phyloP scores from a whole-genome alignment of 2,329 filamentous ascomycete species.

The Coniochaeta prunicola region DNA sequence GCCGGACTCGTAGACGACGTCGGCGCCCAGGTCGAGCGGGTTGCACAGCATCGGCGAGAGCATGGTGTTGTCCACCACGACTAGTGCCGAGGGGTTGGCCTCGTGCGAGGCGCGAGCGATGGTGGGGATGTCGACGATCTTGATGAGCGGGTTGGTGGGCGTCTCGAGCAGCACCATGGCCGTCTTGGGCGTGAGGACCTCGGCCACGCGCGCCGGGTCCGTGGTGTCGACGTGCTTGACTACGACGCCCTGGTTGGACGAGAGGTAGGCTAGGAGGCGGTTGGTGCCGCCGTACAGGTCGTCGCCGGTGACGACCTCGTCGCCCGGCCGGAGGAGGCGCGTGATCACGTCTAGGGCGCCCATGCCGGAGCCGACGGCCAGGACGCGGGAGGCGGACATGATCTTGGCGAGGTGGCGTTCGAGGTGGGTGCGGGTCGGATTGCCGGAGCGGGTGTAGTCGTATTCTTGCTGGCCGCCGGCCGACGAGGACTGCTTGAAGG shows the following conservation, averaged over 20 bases:
- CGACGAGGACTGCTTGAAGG: constrained; percentile 88
- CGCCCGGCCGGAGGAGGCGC: constrained; percentile 79
- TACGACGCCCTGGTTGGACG: constrained; percentile 80
- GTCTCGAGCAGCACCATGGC: constrained; percentile 95
- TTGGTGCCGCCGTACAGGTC: constrained; percentile 96
- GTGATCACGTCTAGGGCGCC: constrained; percentile 95
- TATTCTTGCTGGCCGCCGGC: constrained; percentile 80
- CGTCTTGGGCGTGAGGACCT: constrained; percentile 70
- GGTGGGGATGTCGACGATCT: constrained; percentile 84
- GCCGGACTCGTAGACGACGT: constrained; percentile 94
- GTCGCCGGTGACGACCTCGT: constrained; percentile 95
- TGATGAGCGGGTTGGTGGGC: constrained; percentile 95
- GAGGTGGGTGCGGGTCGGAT: constrained; percentile 91
- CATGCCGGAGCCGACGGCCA: constrained; percentile 96
- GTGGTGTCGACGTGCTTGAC: constrained; percentile 98
- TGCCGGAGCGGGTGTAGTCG: constrained; percentile 96
- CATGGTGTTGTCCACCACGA: constrained; percentile 98
- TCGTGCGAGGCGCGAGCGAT: constrained; percentile 74
- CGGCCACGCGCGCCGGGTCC: constrained; percentile 59
- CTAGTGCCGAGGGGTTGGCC: constrained; percentile 69
- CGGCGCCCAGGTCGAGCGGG: constrained; percentile 87
- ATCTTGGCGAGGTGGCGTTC: constrained; percentile 98
- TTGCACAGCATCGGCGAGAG: constrained; percentile 91
- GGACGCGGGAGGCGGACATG: constrained; percentile 86
- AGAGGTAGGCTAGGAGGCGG: constrained; percentile 84